Percentiles rank a stretch among this genome's conserved stretches.
phyloP scores from a whole-genome alignment of 139 green algal species.

The Chlamydomonas incerta region DNA sequence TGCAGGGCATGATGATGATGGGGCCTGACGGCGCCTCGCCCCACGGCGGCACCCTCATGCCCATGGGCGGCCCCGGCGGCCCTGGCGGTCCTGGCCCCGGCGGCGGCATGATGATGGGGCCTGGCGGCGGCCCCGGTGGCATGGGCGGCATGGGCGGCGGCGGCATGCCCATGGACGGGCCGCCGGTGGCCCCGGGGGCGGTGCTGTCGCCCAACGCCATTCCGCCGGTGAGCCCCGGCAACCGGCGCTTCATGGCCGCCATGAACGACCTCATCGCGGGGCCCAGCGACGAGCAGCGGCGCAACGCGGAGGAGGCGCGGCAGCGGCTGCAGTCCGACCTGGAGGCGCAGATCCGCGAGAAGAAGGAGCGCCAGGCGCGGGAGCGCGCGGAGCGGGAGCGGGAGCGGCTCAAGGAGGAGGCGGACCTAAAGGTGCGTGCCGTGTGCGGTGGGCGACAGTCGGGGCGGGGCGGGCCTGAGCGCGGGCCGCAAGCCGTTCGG shows the following conservation, averaged over 20 bases:
- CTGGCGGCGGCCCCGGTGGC: too few species aligned
- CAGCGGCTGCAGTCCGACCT: conserved; percentile 49
- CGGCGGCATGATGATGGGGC: too few species aligned
- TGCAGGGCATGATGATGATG: neutral
- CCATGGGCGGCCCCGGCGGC: neutral
- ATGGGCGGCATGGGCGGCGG: neutral
- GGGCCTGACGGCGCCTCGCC: too few species aligned
- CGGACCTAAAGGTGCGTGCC: neutral
- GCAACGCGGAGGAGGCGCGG: conserved; percentile 27
- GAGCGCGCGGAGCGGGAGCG: conserved; percentile 36
- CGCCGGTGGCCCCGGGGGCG: neutral
- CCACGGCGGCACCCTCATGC: neutral
- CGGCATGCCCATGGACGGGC: neutral
- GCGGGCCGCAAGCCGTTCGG: too few species aligned
- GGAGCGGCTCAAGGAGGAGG: conserved; percentile 24
- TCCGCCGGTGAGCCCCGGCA: conserved; percentile 41
- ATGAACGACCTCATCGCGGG: conserved; percentile 54
- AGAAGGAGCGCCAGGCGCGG: conserved; percentile 37
- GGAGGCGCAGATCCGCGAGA: conserved; percentile 55
- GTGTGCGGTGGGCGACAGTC: too few species aligned
- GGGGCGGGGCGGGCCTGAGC: too few species aligned
- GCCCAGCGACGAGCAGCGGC: conserved; percentile 52
- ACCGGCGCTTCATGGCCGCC: conserved; percentile 52
- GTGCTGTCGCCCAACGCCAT: conserved; percentile 9
- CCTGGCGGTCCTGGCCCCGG: too few species aligned